Percentiles rank a stretch among this genome's conserved stretches.
phyloP scores from a whole-genome alignment of 2,329 filamentous ascomycete species.

The Zymoseptoria pseudotritici region DNA sequence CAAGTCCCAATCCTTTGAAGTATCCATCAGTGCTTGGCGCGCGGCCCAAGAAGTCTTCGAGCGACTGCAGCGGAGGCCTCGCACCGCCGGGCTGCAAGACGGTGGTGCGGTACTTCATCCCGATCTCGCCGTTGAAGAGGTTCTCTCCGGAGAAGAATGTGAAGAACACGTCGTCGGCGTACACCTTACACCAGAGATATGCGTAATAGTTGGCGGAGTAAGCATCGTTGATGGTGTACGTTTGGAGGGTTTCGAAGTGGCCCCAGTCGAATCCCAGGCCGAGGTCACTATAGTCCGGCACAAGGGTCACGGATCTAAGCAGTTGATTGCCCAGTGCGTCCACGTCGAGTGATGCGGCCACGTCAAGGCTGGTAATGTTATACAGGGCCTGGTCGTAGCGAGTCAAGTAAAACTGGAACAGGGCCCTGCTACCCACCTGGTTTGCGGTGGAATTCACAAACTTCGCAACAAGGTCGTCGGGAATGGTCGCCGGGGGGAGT shows the following conservation, averaged over 20 bases:
- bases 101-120: neutral
- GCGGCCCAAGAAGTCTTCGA: slow-evolving; percentile 5
- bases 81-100: slow-evolving; percentile 4
- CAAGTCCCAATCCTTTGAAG: neutral
- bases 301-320: neutral
- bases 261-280: neutral
- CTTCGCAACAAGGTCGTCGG: neutral
- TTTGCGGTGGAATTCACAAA: neutral
- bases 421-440: neutral
- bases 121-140: neutral
- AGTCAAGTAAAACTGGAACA: neutral
- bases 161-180: slow-evolving; percentile 5
- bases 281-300: neutral
- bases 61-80: neutral
- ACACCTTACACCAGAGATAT: slow-evolving; percentile 4
- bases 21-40: slow-evolving; percentile 1
- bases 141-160: slow-evolving; percentile 3
- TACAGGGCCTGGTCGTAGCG: neutral
- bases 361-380: neutral
- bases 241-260: neutral
- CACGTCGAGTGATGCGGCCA: neutral
- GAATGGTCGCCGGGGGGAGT: neutral
- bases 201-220: slow-evolving; percentile 1
- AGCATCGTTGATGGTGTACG: neutral
- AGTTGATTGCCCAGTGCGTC: neutral